phyloP scores from a whole-genome alignment of 1,139 yeast species.

The Blastobotrys persicus region DNA sequence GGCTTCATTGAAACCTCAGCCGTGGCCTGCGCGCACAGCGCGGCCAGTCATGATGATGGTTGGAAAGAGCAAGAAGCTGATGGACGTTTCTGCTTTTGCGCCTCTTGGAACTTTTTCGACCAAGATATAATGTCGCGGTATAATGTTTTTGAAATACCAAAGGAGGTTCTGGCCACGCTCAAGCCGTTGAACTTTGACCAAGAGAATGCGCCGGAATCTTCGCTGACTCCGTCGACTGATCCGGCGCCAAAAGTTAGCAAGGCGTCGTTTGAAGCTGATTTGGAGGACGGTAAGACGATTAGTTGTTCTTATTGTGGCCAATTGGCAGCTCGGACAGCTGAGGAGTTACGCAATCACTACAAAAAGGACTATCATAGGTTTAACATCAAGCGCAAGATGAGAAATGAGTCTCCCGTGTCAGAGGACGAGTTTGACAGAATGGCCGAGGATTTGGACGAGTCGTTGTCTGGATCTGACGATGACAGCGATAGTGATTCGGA shows the following conservation, averaged over 20 bases:
- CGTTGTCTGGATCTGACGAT: constrained; percentile 51
- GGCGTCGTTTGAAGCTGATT: constrained; percentile 9
- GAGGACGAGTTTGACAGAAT: constrained; percentile 60
- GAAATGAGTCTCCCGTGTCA: constrained; percentile 47
- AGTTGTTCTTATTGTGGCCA: constrained; percentile 25
- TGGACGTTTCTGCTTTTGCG: too few species aligned
- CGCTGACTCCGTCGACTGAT: constrained; percentile 12
- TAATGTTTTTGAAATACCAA: constrained; percentile 54
- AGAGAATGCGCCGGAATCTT: constrained; percentile 29
- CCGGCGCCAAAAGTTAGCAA: constrained; percentile 13
- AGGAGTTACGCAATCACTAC: constrained; percentile 49
- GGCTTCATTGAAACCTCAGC: too few species aligned
- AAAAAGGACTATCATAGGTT: constrained; percentile 60
- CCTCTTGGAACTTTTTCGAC: too few species aligned
- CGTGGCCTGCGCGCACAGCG: neutral
- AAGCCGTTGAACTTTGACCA: constrained; percentile 60
- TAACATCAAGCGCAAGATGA: constrained; percentile 55
- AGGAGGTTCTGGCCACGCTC: constrained; percentile 46
- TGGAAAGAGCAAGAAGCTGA: too few species aligned
- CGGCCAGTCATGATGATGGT: neutral
- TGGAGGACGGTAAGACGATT: constrained; percentile 11
- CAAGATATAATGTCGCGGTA: constrained; percentile 17
- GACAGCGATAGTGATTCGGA: constrained; percentile 40
- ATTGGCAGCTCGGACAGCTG: constrained; percentile 22
- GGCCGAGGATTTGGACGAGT: constrained; percentile 50